Evolutionary conservation across 352 stramenopile species (phyloP).

Genomic region (Globisporangium radiosum): DNA sequence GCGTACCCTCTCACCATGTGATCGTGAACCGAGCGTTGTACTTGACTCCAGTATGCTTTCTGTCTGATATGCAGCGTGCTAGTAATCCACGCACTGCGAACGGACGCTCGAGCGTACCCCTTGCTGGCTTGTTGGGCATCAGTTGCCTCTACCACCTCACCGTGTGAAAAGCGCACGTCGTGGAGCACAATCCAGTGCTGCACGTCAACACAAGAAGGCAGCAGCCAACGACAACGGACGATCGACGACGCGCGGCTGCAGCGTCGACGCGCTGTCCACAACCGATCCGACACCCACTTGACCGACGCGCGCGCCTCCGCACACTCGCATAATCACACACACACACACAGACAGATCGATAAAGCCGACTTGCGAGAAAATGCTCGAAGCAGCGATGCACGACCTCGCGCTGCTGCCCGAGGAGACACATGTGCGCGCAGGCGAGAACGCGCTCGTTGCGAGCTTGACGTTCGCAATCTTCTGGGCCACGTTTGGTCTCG

Average conservation of each 20-base stretch:
- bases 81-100: too few relatives aligned
- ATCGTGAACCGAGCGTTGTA: background rate
- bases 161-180: too few relatives aligned
- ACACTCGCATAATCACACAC: background rate
- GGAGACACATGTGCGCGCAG: conserved; percentile 46
- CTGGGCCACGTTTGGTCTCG: conserved; percentile 54
- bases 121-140: too few relatives aligned
- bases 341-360: background rate
- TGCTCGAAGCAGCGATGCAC: background rate
- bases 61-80: background rate
- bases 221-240: background rate
- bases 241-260: background rate
- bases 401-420: conserved; percentile 40
- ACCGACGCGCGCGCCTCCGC: background rate
- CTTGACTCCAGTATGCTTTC: background rate
- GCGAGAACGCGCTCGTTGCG: conserved; percentile 60
- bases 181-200: too few relatives aligned
- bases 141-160: too few relatives aligned
- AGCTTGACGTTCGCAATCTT: conserved; percentile 58
- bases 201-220: too few relatives aligned
- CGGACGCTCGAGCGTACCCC: too few relatives aligned
- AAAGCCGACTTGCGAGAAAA: background rate
- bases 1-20: background rate
- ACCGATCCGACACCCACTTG: background rate
- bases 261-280: background rate